phyloP scores from a whole-genome alignment of 768 basidiomycete genomes.

The Lentinus brumalis region DNA sequence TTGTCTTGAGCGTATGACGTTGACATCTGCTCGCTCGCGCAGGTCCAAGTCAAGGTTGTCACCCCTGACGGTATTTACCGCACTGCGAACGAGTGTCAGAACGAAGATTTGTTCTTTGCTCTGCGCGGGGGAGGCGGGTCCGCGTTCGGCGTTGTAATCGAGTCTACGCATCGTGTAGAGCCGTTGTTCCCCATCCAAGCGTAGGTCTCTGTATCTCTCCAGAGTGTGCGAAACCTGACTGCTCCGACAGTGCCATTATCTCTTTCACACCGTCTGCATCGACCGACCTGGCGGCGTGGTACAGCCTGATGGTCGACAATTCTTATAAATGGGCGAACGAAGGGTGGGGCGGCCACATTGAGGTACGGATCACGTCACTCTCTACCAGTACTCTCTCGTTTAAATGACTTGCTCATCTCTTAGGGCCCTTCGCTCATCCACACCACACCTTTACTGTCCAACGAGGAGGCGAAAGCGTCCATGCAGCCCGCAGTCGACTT shows the following conservation, averaged over 20 bases:
- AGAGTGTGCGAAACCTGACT: neutral
- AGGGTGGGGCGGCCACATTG: conserved; percentile 42
- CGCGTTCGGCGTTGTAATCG: conserved; percentile 40
- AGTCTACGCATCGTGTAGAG: conserved; percentile 24
- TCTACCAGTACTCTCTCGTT: too few relatives aligned
- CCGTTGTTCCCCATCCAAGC: conserved; percentile 26
- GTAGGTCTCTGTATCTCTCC: conserved; percentile 15
- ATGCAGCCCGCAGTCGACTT: conserved; percentile 36
- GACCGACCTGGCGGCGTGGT: conserved; percentile 28
- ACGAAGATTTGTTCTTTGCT: conserved; percentile 56
- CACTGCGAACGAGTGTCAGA: conserved; percentile 47
- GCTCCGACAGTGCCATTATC: conserved; percentile 27
- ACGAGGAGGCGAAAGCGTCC: conserved; percentile 41
- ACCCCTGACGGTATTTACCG: conserved; percentile 52
- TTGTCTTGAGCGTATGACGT: too few relatives aligned
- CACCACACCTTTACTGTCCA: conserved; percentile 44
- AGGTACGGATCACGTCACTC: conserved; percentile 30
- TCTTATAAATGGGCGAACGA: conserved; percentile 34
- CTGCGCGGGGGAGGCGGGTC: conserved; percentile 47
- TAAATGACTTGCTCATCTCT: neutral
- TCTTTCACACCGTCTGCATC: conserved; percentile 24
- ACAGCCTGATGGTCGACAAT: conserved; percentile 32
- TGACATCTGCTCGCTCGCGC: neutral
- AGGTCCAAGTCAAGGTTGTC: conserved; percentile 53
- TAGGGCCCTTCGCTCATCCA: conserved; percentile 33